A percentile compares a stretch with the other conserved stretches of the same genome.
Evolutionary conservation across 768 basidiomycete genomes (phyloP).

Genomic region (Kwoniella heveanensis): DNA sequence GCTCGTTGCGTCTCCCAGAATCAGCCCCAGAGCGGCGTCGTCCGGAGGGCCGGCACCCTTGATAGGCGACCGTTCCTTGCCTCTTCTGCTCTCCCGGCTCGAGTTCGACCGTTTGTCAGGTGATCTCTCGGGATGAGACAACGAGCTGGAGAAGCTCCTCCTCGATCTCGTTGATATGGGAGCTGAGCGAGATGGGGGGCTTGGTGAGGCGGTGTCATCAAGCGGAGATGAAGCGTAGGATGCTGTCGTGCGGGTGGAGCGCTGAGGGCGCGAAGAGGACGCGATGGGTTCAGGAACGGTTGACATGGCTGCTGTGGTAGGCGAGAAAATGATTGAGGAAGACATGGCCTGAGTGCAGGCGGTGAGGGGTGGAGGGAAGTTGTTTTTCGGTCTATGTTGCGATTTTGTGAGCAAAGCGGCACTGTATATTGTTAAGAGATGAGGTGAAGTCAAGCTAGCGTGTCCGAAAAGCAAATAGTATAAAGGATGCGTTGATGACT

Average conservation of each 20-base stretch:
- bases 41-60: not conserved
- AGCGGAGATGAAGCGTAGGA: conserved; percentile 9
- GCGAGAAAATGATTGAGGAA: conserved; percentile 7
- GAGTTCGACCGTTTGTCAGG: conserved; percentile 9
- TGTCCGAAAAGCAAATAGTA: not conserved
- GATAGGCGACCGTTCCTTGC: not conserved
- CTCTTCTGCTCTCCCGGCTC: conserved; percentile 4
- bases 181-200: conserved; percentile 4
- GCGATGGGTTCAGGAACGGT: conserved; percentile 2
- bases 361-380: not conserved
- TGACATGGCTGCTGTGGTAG: not conserved
- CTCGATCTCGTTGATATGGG: conserved; percentile 17
- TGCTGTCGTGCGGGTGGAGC: conserved; percentile 8
- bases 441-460: not conserved
- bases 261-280: conserved; percentile 7
- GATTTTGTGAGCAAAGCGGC: not conserved
- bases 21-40: conserved; percentile 16
- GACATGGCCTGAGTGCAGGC: not conserved
- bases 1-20: conserved; percentile 8
- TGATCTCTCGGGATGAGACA: conserved; percentile 12
- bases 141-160: conserved; percentile 13
- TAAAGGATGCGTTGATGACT: not conserved
- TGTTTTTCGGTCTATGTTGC: not conserved
- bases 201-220: conserved; percentile 9
- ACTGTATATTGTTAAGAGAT: too few species aligned